Conservation (phyloP, 257 asterid species). For the Penstemon newberryi region DNA sequence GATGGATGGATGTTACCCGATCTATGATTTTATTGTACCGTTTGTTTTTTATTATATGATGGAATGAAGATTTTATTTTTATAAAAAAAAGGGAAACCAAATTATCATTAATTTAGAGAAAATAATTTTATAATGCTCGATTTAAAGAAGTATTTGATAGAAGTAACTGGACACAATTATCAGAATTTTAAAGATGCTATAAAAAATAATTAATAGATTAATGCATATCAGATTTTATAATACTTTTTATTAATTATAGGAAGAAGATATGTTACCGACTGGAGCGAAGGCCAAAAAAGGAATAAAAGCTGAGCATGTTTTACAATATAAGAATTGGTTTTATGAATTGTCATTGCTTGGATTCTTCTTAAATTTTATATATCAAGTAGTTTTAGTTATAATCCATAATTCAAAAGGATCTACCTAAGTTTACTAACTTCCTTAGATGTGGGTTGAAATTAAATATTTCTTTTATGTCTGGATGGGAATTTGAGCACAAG, state of each 20-base stretch:
- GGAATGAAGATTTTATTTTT: too few species aligned
- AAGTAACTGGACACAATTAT: background rate
- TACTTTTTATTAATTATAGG: background rate
- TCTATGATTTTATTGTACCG: too few species aligned
- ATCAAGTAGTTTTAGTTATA: background rate
- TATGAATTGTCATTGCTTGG: constrained; percentile 22
- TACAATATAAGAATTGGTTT: background rate
- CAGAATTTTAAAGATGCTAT: background rate
- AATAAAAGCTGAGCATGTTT: constrained; percentile 4
- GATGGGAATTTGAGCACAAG: too few species aligned
- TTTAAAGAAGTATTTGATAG: background rate
- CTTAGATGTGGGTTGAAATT: background rate
- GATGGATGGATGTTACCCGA: too few species aligned
- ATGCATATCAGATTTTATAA: background rate
- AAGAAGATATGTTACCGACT: constrained; percentile 1
- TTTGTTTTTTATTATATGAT: too few species aligned
- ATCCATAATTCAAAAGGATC: background rate
- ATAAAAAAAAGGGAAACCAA: too few species aligned
- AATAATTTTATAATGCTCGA: too few species aligned
- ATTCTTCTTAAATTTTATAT: background rate
- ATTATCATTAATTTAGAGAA: too few species aligned
- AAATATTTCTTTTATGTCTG: background rate
- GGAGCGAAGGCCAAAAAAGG: background rate
- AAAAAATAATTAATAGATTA: background rate
- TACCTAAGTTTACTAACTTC: constrained; percentile 1